Evolutionary conservation across 2,329 filamentous ascomycete species (phyloP), one percentile per base, ranked within the genome.

Genomic region (Fusarium sp.): DNA sequence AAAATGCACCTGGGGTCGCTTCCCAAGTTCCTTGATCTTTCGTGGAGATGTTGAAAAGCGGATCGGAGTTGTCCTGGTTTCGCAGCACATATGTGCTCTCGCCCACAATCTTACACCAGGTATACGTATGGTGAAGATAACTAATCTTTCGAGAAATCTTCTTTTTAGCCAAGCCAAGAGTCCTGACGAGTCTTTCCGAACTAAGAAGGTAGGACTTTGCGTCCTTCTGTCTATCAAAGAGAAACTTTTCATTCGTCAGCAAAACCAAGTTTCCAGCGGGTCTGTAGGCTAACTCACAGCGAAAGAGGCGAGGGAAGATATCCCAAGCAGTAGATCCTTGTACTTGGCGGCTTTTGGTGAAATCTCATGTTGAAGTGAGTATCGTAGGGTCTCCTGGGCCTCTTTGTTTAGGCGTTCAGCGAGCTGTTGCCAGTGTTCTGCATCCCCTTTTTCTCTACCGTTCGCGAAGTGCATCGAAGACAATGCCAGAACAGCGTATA

Each of bases 81-180:
- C 20, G 31, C 13, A 66, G 18, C 3, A 69, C 62, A 22, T 62
- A 69, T 16, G 67, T 69, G 13, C 67, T 69, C 29, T 69, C 67
- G 2, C 67, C 62, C 5, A 69, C 47, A 10, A 69, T 66, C 18
- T 58, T 47, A 22, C 37, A 40, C 67, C 67, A 69, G 2, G 67
- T 66, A 27, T 69, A 69, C 2, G 67, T 69, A 20, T 69, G 67
- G 6, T 69, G 67, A 2, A 69, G 58, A 14, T 66, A 64, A 5
- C 57, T 65, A 4, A 57, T 57, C 16, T 69, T 69, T n/a, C 67
- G 40, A 11, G 67, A 69, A n/a, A 66, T 66, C 7, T 31, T 14
- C 38, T 50, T 35, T 16, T 69, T 69, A 9, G 67, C 62, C 2
- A 69, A 58, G 1, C 67, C 67, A 14, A 24, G 59, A 2, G 52